A percentile compares a stretch with the other conserved stretches of the same genome.
These are phyloP conservation scores for Globisporangium uncinulatum DNA, from an alignment of 352 stramenopile genomes.

Conservation along the genomic window DNA sequence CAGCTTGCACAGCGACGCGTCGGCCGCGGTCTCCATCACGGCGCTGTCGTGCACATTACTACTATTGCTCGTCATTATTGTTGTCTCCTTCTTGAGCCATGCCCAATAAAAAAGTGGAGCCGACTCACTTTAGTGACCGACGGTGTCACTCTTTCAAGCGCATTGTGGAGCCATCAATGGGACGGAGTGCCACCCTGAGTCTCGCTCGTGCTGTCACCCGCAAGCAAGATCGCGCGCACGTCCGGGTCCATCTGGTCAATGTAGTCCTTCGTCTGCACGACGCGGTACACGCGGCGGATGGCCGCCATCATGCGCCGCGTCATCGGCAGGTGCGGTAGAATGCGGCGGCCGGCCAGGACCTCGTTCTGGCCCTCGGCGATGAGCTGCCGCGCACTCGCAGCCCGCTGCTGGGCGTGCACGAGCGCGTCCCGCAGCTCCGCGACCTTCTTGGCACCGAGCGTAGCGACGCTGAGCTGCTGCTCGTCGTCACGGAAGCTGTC, in stretches of 20 bases:
- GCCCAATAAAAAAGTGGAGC: not conserved
- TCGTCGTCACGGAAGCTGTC: slow-evolving; percentile 41
- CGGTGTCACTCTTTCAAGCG: too few species aligned
- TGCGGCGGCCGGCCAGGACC: slow-evolving; percentile 31
- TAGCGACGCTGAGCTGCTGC: slow-evolving; percentile 43
- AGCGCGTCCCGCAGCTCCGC: slow-evolving; percentile 47
- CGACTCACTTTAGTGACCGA: not conserved
- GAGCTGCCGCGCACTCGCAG: slow-evolving; percentile 23
- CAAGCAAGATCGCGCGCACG: slow-evolving; percentile 29
- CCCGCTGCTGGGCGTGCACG: slow-evolving; percentile 33
- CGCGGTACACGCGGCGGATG: slow-evolving; percentile 48
- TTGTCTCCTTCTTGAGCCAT: too few species aligned
- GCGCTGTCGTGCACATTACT: slow-evolving; percentile 42
- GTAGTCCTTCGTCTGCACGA: slow-evolving; percentile 66
- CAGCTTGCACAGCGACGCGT: slow-evolving; percentile 83
- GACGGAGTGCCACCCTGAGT: too few species aligned
- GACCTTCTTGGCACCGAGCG: slow-evolving; percentile 53
- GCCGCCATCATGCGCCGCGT: slow-evolving; percentile 51
- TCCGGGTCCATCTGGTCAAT: slow-evolving; percentile 62
- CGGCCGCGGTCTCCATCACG: slow-evolving; percentile 76
- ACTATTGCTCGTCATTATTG: not conserved
- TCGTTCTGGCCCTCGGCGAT: slow-evolving; percentile 34
- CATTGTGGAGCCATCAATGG: not conserved
- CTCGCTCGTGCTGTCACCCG: slow-evolving; percentile 1
- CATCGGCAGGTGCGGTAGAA: slow-evolving; percentile 51